Base-by-base conservation (phyloP, 139 green algal genomes). In the Volvox africanus region DNA sequence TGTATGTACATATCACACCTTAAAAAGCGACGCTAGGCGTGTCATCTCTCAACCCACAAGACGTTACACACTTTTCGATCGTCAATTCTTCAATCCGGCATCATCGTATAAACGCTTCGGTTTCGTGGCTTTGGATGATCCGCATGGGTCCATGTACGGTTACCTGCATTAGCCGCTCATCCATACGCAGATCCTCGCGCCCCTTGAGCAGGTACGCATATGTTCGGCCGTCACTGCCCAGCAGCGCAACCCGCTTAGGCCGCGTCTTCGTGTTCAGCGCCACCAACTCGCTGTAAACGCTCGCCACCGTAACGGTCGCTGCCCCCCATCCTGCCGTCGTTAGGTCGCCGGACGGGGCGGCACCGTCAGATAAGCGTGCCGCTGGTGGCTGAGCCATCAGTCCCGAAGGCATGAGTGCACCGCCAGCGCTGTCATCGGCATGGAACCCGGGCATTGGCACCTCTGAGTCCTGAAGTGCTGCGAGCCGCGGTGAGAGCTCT, bases 151-250 rank as follows among this genome's bases (percentile, higher is more conserved):
- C 44, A 55, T 55, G 9, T 14, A 55, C 5, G 5, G 44, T 55
- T 87, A 98, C 79, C 92, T 98, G 97, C 96, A 98, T 97, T 9
- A 99, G 87, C 30, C 95, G 92, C 78, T 97, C 95, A 80, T 99
- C 97, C 55, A 98, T 92, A 1, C 97, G 89, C 90, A 99, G 92
- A 71, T 99, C 97, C 82, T 99, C 97, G 17, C 95, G 87, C 0
- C 97, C 97, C 93, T 99, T 99, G 17, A 99, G 93, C 82, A 99
- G 91, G 93, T 96, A 99, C 2, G 82, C 80, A 88, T 97, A 94
- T 6, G 75, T 21, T 1, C 71, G 37, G 61, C 97, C 97, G 87
- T 99, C 96, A 24, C 88, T 96, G 32, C 95, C 97, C 24, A 97
- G 37, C 36, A 99, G 86, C 44, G 44, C 33, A 44, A 99, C 80